Percentiles rank a stretch among this genome's conserved stretches.
phyloP scores from a whole-genome alignment of 352 stramenopile species.

The Phytopythium oedochilum region DNA sequence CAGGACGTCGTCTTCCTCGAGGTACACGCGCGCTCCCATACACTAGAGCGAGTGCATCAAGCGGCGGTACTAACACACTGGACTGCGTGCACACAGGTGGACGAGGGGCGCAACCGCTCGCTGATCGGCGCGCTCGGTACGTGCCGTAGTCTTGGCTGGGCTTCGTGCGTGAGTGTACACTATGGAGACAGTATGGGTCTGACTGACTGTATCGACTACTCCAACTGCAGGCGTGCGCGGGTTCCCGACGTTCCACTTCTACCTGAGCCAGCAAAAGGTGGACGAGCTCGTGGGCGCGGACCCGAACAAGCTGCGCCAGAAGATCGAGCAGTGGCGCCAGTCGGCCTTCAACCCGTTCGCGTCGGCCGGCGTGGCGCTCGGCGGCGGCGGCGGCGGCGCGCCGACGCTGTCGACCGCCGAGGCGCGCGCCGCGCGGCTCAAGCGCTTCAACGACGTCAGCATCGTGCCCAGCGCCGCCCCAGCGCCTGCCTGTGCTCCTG shows the following conservation, averaged over 20 bases:
- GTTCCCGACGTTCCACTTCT: constrained; percentile 92
- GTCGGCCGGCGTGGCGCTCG: constrained; percentile 61
- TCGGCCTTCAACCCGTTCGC: constrained; percentile 86
- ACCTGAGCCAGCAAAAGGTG: constrained; percentile 84
- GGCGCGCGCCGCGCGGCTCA: constrained; percentile 75
- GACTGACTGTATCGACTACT: not conserved
- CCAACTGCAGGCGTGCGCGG: constrained; percentile 45
- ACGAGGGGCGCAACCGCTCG: constrained; percentile 82
- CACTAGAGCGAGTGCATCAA: too few species aligned
- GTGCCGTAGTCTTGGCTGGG: not conserved
- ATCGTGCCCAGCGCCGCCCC: constrained; percentile 29
- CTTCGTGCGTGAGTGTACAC: too few species aligned
- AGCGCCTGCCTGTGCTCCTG: not conserved
- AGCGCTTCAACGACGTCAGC: constrained; percentile 64
- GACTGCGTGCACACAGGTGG: too few species aligned
- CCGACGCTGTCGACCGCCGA: constrained; percentile 36
- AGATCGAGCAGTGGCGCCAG: constrained; percentile 87
- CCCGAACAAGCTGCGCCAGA: constrained; percentile 71
- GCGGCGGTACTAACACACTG: too few species aligned
- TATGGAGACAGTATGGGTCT: not conserved
- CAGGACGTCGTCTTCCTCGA: constrained; percentile 87
- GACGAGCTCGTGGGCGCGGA: constrained; percentile 87
- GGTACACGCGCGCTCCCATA: too few species aligned
- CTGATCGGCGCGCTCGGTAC: constrained; percentile 67
- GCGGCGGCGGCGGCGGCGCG: constrained; percentile 11